These are phyloP conservation scores for Linderniella brevidens DNA, from an alignment of 257 asterid genomes.

Conservation along the genomic window DNA sequence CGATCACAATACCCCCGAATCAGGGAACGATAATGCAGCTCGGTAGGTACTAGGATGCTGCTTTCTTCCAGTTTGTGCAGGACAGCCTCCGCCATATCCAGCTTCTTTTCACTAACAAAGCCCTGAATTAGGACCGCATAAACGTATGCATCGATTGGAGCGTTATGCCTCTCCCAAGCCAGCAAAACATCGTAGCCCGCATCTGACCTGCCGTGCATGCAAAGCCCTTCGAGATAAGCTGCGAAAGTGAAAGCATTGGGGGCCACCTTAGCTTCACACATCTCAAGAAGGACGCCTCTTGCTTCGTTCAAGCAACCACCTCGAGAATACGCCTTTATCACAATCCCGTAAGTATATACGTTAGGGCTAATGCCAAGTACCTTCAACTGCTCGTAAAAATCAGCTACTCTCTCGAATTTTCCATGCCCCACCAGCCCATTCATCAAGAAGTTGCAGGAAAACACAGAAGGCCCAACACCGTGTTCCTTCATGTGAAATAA, in stretches of 20 bases:
- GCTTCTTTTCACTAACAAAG: conserved; percentile 29
- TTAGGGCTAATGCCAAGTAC: conserved; percentile 40
- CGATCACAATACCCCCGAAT: conserved; percentile 45
- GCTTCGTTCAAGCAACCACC: conserved; percentile 42
- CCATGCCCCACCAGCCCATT: conserved; percentile 41
- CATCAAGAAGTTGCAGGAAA: conserved; percentile 51
- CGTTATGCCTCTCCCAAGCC: conserved; percentile 9
- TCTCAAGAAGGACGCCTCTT: conserved; percentile 25
- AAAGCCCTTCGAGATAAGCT: conserved; percentile 8
- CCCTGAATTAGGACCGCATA: conserved; percentile 46
- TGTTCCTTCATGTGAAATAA: conserved; percentile 24
- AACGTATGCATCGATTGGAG: conserved; percentile 20
- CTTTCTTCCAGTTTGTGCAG: conserved; percentile 31
- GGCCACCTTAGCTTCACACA: conserved; percentile 49
- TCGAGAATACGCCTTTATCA: conserved; percentile 50
- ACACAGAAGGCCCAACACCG: conserved; percentile 32
- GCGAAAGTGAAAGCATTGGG: conserved; percentile 30
- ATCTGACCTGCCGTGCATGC: conserved; percentile 23
- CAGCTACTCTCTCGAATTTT: conserved; percentile 30
- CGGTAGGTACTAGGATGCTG: conserved; percentile 25
- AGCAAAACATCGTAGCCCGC: conserved; percentile 22
- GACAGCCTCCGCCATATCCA: background rate
- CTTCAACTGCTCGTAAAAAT: conserved; percentile 37
- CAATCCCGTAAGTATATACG: conserved; percentile 59
- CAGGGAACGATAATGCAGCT: conserved; percentile 21